Base-by-base conservation (phyloP, 202 grass and related monocot genomes). In the Brachypodium distachyon region DNA sequence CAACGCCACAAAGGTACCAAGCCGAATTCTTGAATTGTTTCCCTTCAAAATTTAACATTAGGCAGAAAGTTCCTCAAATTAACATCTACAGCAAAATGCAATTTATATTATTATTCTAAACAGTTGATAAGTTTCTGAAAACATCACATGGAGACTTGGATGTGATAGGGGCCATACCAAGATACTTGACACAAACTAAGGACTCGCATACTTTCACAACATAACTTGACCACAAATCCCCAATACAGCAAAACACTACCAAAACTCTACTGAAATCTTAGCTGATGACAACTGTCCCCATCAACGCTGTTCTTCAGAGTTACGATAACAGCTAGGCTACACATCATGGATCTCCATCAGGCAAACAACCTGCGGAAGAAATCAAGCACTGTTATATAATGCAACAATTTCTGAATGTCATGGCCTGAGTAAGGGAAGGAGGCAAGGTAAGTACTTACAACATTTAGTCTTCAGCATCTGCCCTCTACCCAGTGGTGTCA, bases 291-390 rank as follows among this genome's bases (percentile, higher is more conserved):
- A 52, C 44, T 26, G 25, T n/a, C 19, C 6, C 23, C 12, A 4
- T 48, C 14, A 26, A 43, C 63, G n/a, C 1, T 78, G 23, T 67
- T 54, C 47, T 67, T 54, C 34, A 62, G 7, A 38, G 33, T 6
- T 25, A 32, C 12, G 63, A 79, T 10, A 43, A 38, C 32, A 49
- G 61, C 13, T 44, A 44, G 28, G 60, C 23, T 47, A 54, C 6
- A 16, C 11, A 7, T 17, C 74, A 67, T 64, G 40, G 33, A 40
- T 52, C 67, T 66, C 38, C 21, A 47, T 46, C 52, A 17, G 51
- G 67, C 16, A 4, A 39, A n/a, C n/a, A 53, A 56, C 46, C 70
- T 88, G 81, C 61, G 73, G 18, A 63, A 42, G 7, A 75, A 84
- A 65, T 44, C 1, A 0, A 49, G 21, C 62, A 84, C 50, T 61